Conservation (phyloP, 2,329 filamentous ascomycete species). For the Xylaria digitata region DNA sequence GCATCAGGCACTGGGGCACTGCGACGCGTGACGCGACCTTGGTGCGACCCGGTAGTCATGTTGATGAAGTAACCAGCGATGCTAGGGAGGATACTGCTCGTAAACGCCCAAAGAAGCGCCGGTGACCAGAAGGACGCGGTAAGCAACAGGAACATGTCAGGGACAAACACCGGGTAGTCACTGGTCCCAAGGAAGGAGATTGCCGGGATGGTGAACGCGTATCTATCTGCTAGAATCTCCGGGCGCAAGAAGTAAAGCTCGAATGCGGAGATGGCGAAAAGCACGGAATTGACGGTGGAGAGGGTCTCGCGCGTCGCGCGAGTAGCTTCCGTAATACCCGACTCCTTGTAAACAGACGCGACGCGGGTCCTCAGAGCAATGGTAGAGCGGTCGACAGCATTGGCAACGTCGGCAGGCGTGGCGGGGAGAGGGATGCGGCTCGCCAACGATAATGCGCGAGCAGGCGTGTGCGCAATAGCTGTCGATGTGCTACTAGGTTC, state of each 20-base stretch:
- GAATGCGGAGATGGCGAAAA: conserved; percentile 73
- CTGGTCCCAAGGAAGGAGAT: conserved; percentile 65
- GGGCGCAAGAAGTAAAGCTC: conserved; percentile 77
- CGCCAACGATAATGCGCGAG: conserved; percentile 65
- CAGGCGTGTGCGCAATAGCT: conserved; percentile 62
- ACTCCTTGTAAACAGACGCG: conserved; percentile 70
- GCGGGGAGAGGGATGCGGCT: conserved; percentile 78
- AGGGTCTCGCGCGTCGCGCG: conserved; percentile 75
- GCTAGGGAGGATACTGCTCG: conserved; percentile 76
- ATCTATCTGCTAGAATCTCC: conserved; percentile 77
- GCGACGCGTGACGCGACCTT: conserved; percentile 59
- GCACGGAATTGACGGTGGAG: conserved; percentile 78
- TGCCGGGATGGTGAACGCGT: conserved; percentile 78
- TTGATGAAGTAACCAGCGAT: conserved; percentile 91
- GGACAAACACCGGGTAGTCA: conserved; percentile 73
- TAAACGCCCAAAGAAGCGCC: conserved; percentile 78
- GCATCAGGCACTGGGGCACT: conserved; percentile 61
- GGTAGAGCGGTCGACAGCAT: conserved; percentile 78
- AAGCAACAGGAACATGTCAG: conserved; percentile 83
- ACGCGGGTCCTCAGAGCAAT: conserved; percentile 74
- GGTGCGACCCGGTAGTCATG: conserved; percentile 66
- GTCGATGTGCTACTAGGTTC: conserved; percentile 54
- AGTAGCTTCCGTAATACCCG: conserved; percentile 73
- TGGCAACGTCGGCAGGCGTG: conserved; percentile 81
- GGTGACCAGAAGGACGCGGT: conserved; percentile 86